A percentile compares a stretch with the other conserved stretches of the same genome.
phyloP scores from a whole-genome alignment of 768 basidiomycete genomes.

The Epithele typhae region DNA sequence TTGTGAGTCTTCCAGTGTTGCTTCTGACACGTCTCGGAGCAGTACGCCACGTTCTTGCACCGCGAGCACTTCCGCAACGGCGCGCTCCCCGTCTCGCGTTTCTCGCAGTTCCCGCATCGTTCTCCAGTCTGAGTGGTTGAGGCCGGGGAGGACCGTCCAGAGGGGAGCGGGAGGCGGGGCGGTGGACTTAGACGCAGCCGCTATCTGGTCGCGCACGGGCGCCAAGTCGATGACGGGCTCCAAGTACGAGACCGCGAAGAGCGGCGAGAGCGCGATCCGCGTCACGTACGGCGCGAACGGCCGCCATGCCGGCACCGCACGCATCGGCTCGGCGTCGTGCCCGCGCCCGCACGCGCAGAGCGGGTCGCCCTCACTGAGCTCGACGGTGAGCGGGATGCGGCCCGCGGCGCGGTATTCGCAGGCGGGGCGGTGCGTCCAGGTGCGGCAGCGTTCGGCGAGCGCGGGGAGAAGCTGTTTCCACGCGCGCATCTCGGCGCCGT shows the following conservation, averaged over 20 bases:
- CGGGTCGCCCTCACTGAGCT: too few species aligned
- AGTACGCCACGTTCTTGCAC: constrained; percentile 40
- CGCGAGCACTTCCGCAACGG: constrained; percentile 30
- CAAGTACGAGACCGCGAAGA: constrained; percentile 49
- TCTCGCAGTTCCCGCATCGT: too few species aligned
- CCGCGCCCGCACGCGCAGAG: constrained; percentile 53
- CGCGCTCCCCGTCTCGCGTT: constrained; percentile 27
- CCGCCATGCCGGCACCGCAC: constrained; percentile 31
- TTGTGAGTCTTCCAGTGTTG: constrained; percentile 46
- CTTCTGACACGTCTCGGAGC: constrained; percentile 41
- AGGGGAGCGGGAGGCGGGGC: too few species aligned
- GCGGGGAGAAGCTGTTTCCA: constrained; percentile 53
- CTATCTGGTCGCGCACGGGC: too few species aligned
- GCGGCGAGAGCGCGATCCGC: constrained; percentile 45
- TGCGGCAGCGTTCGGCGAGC: constrained; percentile 51
- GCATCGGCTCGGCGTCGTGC: constrained; percentile 37
- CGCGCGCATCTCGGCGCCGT: constrained; percentile 32
- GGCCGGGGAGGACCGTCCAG: too few species aligned
- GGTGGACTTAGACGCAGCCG: constrained; percentile 18
- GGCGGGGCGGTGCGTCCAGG: constrained; percentile 42
- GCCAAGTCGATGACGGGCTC: too few species aligned
- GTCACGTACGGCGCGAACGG: constrained; percentile 40
- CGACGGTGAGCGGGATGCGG: constrained; percentile 35
- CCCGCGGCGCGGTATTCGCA: constrained; percentile 41
- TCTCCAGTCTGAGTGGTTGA: too few species aligned